phyloP scores from a whole-genome alignment of 2,329 filamentous ascomycete species.

The Cylindrodendrum hubeiense region DNA sequence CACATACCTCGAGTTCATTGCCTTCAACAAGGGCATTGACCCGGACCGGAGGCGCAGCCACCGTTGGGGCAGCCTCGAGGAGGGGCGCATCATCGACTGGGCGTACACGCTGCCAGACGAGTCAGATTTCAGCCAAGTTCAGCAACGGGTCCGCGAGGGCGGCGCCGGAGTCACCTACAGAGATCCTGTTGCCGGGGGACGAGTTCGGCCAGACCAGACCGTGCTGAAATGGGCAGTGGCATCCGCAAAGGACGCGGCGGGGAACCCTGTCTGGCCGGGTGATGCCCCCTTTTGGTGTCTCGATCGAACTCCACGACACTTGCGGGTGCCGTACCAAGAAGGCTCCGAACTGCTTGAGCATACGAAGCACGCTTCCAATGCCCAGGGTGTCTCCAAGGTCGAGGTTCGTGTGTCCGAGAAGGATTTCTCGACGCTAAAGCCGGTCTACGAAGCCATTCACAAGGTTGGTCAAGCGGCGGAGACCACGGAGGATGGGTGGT shows the following conservation, averaged over 20 bases:
- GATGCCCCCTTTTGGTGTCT: conserved; percentile 75
- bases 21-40: conserved; percentile 64
- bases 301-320: conserved; percentile 68
- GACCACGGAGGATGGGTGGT: conserved; percentile 23
- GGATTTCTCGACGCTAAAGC: conserved; percentile 30
- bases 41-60: conserved; percentile 59
- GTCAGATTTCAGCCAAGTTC: conserved; percentile 53
- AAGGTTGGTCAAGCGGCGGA: neutral
- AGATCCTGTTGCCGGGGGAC: conserved; percentile 63
- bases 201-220: conserved; percentile 66
- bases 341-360: conserved; percentile 30
- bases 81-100: conserved; percentile 70
- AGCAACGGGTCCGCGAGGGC: conserved; percentile 49
- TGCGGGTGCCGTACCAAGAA: conserved; percentile 63
- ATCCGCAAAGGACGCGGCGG: conserved; percentile 48
- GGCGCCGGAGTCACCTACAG: conserved; percentile 57
- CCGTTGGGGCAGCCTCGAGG: conserved; percentile 67
- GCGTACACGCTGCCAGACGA: conserved; percentile 62
- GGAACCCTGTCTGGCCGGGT: conserved; percentile 55
- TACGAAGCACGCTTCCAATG: conserved; percentile 63
- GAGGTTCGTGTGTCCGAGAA: conserved; percentile 49
- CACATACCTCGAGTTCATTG: conserved; percentile 75
- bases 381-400: conserved; percentile 62
- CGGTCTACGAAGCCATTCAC: conserved; percentile 48
- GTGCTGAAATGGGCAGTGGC: conserved; percentile 72